Evolutionary conservation across 176 grass and related monocot genomes (phyloP).

Genomic region (Carex myosuroides): DNA sequence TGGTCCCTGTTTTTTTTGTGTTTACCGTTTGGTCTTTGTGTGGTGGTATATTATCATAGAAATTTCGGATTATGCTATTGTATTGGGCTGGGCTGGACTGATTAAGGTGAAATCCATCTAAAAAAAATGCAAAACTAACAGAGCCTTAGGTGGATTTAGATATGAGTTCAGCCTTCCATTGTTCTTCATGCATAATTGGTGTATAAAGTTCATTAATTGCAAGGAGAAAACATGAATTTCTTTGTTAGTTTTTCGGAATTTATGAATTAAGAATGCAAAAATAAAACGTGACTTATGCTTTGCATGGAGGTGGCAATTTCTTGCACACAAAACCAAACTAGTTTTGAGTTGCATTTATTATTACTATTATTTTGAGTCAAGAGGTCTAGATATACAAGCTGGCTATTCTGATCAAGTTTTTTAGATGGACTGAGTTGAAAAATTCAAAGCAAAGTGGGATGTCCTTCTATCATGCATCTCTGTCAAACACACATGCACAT

Average conservation of each 20-base stretch:
- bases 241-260: neutral
- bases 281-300: neutral
- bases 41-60: neutral
- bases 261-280: neutral
- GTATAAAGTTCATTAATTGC: neutral
- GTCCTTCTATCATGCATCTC: neutral
- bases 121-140: neutral
- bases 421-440: neutral
- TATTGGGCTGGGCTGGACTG: neutral
- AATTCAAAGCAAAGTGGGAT: neutral
- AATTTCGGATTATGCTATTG: neutral
- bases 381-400: neutral
- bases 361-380: neutral
- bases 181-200: neutral
- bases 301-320: neutral
- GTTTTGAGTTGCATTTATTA: neutral
- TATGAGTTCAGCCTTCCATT: neutral
- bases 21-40: neutral
- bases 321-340: neutral
- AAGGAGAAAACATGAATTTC: neutral
- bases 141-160: neutral
- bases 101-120: neutral
- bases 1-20: neutral
- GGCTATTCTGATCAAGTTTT: neutral
- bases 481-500: neutral